Conservation (phyloP, 345 rosid genomes). For the Litchi chinensis region DNA sequence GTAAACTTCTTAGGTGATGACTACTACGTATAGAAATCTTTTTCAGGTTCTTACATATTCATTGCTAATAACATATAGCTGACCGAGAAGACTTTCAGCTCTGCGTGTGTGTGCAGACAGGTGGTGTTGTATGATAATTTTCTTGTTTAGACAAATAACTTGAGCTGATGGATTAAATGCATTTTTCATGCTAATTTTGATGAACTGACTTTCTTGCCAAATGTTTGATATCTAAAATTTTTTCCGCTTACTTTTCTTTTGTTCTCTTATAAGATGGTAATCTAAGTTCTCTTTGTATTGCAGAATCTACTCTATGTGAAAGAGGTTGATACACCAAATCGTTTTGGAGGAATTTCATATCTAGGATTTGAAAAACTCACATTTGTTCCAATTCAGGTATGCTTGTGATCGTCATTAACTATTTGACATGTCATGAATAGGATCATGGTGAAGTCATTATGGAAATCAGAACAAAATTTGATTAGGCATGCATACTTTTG, state of each 20-base stretch:
- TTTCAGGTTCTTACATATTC: neutral
- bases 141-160: neutral
- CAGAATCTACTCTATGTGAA: slow-evolving; percentile 83
- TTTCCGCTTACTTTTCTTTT: neutral
- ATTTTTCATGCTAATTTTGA: neutral
- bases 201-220: neutral
- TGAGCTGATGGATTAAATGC: neutral
- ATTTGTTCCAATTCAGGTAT: slow-evolving; percentile 88
- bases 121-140: neutral
- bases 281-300: slow-evolving; percentile 13
- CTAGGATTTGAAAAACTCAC: slow-evolving; percentile 91
- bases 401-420: neutral
- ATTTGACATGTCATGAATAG: neutral
- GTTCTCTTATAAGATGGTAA: neutral
- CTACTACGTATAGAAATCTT: neutral
- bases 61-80: neutral
- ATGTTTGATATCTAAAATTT: neutral
- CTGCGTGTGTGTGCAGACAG: neutral
- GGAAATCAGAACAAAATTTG: neutral
- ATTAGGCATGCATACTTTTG: neutral
- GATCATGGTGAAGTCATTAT: neutral
- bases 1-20: neutral
- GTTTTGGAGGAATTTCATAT: slow-evolving; percentile 77
- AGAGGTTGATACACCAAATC: slow-evolving; percentile 75
- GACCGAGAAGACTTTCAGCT: neutral